These are phyloP conservation scores for Starmerella khaoyaiensis DNA, from an alignment of 805 yeast species.

Conservation along the genomic window DNA sequence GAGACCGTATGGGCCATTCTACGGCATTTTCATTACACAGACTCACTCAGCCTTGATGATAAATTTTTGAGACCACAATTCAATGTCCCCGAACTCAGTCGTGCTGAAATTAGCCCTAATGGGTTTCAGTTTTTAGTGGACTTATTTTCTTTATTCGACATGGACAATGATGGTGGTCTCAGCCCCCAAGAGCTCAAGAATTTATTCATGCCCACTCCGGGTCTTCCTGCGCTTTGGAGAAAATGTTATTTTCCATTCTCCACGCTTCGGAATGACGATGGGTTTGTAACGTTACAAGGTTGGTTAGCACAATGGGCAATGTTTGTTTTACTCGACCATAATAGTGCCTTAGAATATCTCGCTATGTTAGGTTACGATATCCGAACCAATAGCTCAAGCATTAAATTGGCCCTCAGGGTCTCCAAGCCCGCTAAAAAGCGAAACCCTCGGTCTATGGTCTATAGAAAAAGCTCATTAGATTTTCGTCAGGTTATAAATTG, in stretches of 20 bases:
- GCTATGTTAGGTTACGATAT: constrained; percentile 79
- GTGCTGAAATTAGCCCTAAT: constrained; percentile 82
- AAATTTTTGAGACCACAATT: constrained; percentile 64
- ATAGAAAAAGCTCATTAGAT: constrained; percentile 47
- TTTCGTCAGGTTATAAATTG: constrained; percentile 92
- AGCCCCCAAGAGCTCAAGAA: constrained; percentile 55
- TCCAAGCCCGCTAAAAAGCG: constrained; percentile 70
- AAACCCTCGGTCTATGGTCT: constrained; percentile 49
- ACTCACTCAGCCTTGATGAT: constrained; percentile 74
- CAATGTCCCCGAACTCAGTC: constrained; percentile 59
- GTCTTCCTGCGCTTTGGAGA: constrained; percentile 76
- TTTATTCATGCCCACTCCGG: constrained; percentile 83
- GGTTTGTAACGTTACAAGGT: constrained; percentile 85
- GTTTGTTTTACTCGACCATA: constrained; percentile 79
- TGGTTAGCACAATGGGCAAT: constrained; percentile 99
- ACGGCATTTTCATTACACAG: constrained; percentile 79
- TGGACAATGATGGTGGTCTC: constrained; percentile 93
- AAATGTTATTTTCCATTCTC: constrained; percentile 75
- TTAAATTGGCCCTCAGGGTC: constrained; percentile 49
- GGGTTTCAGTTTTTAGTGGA: constrained; percentile 91
- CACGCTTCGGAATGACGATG: constrained; percentile 81
- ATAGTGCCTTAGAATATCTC: constrained; percentile 72
- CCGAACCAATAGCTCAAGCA: constrained; percentile 23
- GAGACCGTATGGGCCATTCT: constrained; percentile 96
- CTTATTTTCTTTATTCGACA: constrained; percentile 72